Evolutionary conservation across 2,329 filamentous ascomycete genomes (phyloP).

Genomic region (Incumbomyces lentus): DNA sequence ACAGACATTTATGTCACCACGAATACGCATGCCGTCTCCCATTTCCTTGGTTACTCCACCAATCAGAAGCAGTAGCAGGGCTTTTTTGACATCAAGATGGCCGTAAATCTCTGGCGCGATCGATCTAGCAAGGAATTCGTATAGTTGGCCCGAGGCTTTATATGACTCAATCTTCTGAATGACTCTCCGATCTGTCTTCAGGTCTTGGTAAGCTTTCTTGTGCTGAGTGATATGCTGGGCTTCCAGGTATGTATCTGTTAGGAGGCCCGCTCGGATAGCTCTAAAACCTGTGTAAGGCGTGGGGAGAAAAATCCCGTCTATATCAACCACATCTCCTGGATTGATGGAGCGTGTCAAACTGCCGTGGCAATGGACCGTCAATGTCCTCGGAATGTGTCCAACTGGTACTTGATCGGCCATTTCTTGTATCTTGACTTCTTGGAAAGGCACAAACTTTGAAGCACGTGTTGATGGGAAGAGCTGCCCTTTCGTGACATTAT

Average conservation of each 20-base stretch:
- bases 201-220: constrained; percentile 95
- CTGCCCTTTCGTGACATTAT: constrained; percentile 86
- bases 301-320: constrained; percentile 90
- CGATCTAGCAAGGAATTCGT: constrained; percentile 88
- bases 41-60: constrained; percentile 94
- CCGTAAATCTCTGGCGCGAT: constrained; percentile 97
- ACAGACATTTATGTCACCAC: constrained; percentile 97
- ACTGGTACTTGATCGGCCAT: constrained; percentile 99
- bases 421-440: constrained; percentile 97
- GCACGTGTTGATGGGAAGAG: constrained; percentile 90
- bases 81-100: constrained; percentile 95
- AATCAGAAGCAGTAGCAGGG: constrained; percentile 85
- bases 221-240: constrained; percentile 89
- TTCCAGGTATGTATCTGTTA: constrained; percentile 95
- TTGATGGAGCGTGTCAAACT: constrained; percentile 76
- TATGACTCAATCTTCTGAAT: constrained; percentile 78
- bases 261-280: constrained; percentile 87
- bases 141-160: constrained; percentile 77
- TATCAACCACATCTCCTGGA: constrained; percentile 86
- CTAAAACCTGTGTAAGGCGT: constrained; percentile 99
- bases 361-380: constrained; percentile 84
- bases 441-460: constrained; percentile 93
- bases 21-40: constrained; percentile 96
- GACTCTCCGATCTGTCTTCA: constrained; percentile 69
- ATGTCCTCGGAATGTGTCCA: constrained; percentile 84